A percentile compares a stretch with the other conserved stretches of the same genome.
Conservation (phyloP, 495 filamentous ascomycete species). For the Opeltia flavorubescens region DNA sequence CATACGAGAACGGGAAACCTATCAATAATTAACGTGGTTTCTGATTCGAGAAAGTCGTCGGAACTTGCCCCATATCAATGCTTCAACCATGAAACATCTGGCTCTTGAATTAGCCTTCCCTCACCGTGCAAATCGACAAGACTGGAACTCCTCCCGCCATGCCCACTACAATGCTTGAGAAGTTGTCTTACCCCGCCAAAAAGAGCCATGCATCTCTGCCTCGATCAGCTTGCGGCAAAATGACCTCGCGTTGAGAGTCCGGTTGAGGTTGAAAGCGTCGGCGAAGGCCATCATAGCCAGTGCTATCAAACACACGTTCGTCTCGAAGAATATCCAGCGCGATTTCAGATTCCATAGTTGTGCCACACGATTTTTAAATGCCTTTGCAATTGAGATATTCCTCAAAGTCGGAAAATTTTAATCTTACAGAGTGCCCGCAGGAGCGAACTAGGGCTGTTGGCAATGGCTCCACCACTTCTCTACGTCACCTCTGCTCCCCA, state of each 20-base stretch:
- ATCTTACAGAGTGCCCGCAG: too few species aligned
- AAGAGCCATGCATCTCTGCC: conserved; percentile 54
- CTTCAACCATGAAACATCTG: conserved; percentile 49
- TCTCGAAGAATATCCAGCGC: background rate
- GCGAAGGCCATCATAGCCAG: background rate
- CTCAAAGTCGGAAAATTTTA: too few species aligned
- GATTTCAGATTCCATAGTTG: conserved; percentile 1
- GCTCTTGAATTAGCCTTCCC: too few species aligned
- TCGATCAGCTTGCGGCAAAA: conserved; percentile 25
- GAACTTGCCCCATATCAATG: conserved; percentile 44
- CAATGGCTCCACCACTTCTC: too few species aligned
- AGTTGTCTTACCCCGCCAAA: too few species aligned
- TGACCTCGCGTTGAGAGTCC: background rate
- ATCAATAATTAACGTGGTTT: background rate
- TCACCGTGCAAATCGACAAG: too few species aligned
- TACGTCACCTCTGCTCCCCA: too few species aligned
- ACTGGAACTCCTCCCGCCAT: too few species aligned
- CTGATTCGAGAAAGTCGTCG: background rate
- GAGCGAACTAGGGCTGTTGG: too few species aligned
- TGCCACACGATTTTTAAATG: background rate
- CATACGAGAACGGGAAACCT: conserved; percentile 52
- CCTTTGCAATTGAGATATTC: too few species aligned
- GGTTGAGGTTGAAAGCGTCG: background rate
- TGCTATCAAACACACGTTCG: background rate
- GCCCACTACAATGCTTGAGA: too few species aligned